phyloP scores from a whole-genome alignment of 2,329 filamentous ascomycete species.

The Colletotrichum sp. region DNA sequence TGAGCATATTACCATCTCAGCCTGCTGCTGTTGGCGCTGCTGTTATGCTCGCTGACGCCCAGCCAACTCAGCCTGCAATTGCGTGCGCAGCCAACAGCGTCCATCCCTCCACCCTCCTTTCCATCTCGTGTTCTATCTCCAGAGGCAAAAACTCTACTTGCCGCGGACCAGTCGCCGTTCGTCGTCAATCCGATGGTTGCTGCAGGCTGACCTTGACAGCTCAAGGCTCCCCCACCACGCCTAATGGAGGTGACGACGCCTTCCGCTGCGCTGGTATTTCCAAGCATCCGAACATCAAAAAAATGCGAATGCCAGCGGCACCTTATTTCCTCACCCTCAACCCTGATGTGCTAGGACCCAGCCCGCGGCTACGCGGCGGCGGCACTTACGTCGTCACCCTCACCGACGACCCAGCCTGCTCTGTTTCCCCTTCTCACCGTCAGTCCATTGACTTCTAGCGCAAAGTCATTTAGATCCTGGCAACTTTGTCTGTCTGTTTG shows the following conservation, averaged over 20 bases:
- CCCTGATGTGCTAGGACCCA: background rate
- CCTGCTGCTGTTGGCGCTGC: background rate
- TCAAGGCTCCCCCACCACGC: conserved; percentile 3
- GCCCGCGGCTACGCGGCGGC: background rate
- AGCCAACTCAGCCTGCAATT: conserved; percentile 6
- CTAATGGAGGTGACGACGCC: conserved; percentile 6
- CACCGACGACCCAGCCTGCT: background rate
- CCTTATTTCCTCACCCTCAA: background rate
- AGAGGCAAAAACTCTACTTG: conserved; percentile 7
- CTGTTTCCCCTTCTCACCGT: background rate
- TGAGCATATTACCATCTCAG: background rate
- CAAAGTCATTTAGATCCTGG: background rate
- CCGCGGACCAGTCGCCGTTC: background rate
- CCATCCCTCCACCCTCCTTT: conserved; percentile 21
- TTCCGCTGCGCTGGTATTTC: background rate
- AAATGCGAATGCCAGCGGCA: background rate
- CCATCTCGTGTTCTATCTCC: conserved; percentile 17
- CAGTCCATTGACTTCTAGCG: background rate
- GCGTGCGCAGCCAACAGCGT: conserved; percentile 15
- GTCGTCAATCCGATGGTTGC: conserved; percentile 3
- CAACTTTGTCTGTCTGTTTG: background rate
- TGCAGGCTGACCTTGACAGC: background rate
- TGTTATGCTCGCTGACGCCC: background rate
- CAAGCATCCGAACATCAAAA: background rate
- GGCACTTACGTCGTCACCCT: background rate